These are phyloP conservation scores for Curvularia sp. DNA, from an alignment of 2,329 filamentous ascomycete species.

Conservation along the genomic window DNA sequence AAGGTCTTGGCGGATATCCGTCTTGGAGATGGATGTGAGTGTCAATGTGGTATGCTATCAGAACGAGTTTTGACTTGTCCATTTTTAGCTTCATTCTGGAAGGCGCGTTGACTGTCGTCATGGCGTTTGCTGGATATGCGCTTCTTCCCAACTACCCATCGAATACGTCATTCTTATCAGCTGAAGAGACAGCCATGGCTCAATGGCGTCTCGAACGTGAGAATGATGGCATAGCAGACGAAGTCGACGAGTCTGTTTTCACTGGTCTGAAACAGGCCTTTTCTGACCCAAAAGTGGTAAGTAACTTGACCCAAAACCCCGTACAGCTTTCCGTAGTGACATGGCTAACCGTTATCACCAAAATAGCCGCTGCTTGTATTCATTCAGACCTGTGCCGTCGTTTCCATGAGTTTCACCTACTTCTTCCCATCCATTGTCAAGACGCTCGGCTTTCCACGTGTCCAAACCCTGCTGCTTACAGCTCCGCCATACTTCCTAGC, in stretches of 20 bases:
- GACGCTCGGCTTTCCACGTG: slow-evolving; percentile 62
- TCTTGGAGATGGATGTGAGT: slow-evolving; percentile 33
- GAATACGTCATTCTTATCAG: slow-evolving; percentile 53
- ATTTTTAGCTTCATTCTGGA: slow-evolving; percentile 28
- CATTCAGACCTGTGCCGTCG: slow-evolving; percentile 60
- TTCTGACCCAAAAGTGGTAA: slow-evolving; percentile 55
- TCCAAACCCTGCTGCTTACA: slow-evolving; percentile 63
- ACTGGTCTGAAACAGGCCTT: slow-evolving; percentile 58
- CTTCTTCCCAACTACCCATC: slow-evolving; percentile 59
- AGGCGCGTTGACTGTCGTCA: slow-evolving; percentile 27
- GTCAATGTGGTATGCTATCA: slow-evolving; percentile 8
- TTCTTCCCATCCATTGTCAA: slow-evolving; percentile 69
- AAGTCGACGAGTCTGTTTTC: slow-evolving; percentile 26
- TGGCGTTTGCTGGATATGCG: slow-evolving; percentile 50
- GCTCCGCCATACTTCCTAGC: slow-evolving; percentile 65
- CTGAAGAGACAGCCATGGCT: slow-evolving; percentile 30
- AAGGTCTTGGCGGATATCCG: slow-evolving; percentile 34
- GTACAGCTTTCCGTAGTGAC: not conserved
- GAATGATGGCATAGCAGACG: slow-evolving; percentile 24
- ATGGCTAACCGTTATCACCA: not conserved
- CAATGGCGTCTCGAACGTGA: slow-evolving; percentile 32
- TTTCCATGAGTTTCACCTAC: slow-evolving; percentile 61
- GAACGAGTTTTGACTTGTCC: not conserved
- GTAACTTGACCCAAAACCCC: not conserved
- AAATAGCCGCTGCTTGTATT: slow-evolving; percentile 45